A percentile compares a stretch with the other conserved stretches of the same genome.
phyloP scores from a whole-genome alignment of 176 grass and related monocot genomes.

The Oryza punctata region DNA sequence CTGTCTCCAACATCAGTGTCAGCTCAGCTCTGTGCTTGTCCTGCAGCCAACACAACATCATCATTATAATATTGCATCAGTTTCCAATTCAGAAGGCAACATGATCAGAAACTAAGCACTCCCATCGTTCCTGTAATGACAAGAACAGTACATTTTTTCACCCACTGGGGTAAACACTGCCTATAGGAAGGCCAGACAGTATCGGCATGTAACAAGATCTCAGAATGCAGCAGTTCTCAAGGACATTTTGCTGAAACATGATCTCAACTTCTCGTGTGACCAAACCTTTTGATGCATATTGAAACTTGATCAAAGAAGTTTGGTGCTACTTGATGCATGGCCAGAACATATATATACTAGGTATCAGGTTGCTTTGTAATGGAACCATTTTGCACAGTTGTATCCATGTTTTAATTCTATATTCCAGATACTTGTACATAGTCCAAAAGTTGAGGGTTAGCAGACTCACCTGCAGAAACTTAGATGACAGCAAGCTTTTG shows the following conservation, averaged over 20 bases:
- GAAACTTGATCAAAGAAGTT: no score
- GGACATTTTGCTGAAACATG: no score
- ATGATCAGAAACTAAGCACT: constrained; percentile 6
- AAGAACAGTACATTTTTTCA: constrained; percentile 3
- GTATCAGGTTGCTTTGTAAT: no score
- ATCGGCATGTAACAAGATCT: not conserved
- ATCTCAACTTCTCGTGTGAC: no score
- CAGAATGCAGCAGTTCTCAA: no score
- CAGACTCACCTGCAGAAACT: constrained; percentile 64
- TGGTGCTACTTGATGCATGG: no score
- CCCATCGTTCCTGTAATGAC: not conserved
- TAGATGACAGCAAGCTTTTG: constrained; percentile 82
- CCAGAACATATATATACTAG: no score
- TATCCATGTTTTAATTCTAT: not conserved
- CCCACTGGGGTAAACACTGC: not conserved
- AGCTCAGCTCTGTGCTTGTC: constrained; percentile 67
- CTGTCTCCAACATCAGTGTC: constrained; percentile 64
- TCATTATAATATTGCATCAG: not conserved
- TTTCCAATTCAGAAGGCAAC: not conserved
- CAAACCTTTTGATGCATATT: no score
- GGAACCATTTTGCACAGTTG: no score
- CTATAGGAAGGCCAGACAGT: not conserved
- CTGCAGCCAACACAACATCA: constrained; percentile 40
- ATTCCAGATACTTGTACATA: not conserved
- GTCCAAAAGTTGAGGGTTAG: constrained; percentile 19